Percentiles rank a stretch among this genome's conserved stretches.
Conservation (phyloP, 2,329 filamentous ascomycete species). For the Aspergillus ustus region DNA sequence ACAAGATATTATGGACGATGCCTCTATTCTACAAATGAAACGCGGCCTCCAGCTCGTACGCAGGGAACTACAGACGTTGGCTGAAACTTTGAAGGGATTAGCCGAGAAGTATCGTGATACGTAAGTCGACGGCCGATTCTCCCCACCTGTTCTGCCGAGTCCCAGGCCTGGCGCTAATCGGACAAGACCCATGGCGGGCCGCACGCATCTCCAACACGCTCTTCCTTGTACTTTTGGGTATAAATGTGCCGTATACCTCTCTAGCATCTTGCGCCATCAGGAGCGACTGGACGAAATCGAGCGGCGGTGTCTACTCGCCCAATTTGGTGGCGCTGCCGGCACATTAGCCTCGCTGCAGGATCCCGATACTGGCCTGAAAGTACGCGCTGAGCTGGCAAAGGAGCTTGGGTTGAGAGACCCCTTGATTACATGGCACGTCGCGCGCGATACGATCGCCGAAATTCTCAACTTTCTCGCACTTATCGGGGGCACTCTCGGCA, state of each 20-base stretch:
- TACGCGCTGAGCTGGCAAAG: slow-evolving; percentile 54
- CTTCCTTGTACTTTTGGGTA: slow-evolving; percentile 59
- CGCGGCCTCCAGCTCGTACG: slow-evolving; percentile 44
- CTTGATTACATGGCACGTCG: slow-evolving; percentile 62
- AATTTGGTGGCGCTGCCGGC: slow-evolving; percentile 62
- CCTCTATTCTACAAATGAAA: slow-evolving; percentile 57
- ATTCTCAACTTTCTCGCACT: slow-evolving; percentile 59
- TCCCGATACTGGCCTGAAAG: slow-evolving; percentile 53
- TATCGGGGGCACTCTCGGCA: slow-evolving; percentile 58
- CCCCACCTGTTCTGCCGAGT: background rate
- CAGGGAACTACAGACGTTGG: slow-evolving; percentile 37
- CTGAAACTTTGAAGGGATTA: background rate
- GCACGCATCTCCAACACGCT: slow-evolving; percentile 61
- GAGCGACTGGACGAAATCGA: slow-evolving; percentile 55
- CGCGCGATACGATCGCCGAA: slow-evolving; percentile 59
- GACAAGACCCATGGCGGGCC: slow-evolving; percentile 55
- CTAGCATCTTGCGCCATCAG: slow-evolving; percentile 54
- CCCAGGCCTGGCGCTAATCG: background rate
- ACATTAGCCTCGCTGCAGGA: slow-evolving; percentile 58
- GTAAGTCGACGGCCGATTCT: background rate
- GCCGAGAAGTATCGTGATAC: slow-evolving; percentile 10
- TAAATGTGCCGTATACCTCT: slow-evolving; percentile 52
- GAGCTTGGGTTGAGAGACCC: slow-evolving; percentile 56
- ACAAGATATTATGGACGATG: slow-evolving; percentile 62
- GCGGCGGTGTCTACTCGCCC: slow-evolving; percentile 54